A percentile compares a stretch with the other conserved stretches of the same genome.
These are phyloP conservation scores for Leucoagaricus sp. DNA, from an alignment of 1,284 basidiomycete genomes.

Conservation along the genomic window DNA sequence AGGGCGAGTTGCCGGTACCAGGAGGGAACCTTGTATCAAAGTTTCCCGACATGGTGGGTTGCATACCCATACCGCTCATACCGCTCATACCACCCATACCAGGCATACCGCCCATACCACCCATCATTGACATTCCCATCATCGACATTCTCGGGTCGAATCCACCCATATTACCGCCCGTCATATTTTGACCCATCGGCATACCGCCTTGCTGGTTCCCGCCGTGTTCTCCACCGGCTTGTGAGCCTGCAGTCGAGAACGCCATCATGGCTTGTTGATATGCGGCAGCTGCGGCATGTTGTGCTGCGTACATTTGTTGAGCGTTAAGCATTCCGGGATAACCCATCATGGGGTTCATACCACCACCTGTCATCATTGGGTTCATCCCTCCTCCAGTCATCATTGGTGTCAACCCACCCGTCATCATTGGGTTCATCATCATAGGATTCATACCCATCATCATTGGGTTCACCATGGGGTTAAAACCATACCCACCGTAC, in stretches of 20 bases:
- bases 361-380: slow-evolving; percentile 55
- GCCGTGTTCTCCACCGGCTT: slow-evolving; percentile 58
- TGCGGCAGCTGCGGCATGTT: slow-evolving; percentile 84
- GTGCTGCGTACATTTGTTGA: slow-evolving; percentile 86
- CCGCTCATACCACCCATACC: slow-evolving; percentile 38
- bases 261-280: slow-evolving; percentile 91
- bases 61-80: slow-evolving; percentile 49
- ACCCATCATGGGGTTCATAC: slow-evolving; percentile 55
- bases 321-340: slow-evolving; percentile 76
- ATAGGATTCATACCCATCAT: slow-evolving; percentile 50
- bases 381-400: slow-evolving; percentile 50
- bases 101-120: slow-evolving; percentile 25
- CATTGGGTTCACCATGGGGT: slow-evolving; percentile 61
- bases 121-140: slow-evolving; percentile 56
- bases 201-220: slow-evolving; percentile 17
- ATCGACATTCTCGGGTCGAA: slow-evolving; percentile 57
- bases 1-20: no score
- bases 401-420: slow-evolving; percentile 41
- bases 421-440: slow-evolving; percentile 64
- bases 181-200: slow-evolving; percentile 54
- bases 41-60: slow-evolving; percentile 56
- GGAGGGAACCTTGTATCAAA: slow-evolving; percentile 56
- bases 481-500: slow-evolving; percentile 57
- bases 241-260: slow-evolving; percentile 79
- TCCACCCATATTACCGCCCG: slow-evolving; percentile 34